These are phyloP conservation scores for Lepiota venenata DNA, from an alignment of 768 basidiomycete species.

Conservation along the genomic window DNA sequence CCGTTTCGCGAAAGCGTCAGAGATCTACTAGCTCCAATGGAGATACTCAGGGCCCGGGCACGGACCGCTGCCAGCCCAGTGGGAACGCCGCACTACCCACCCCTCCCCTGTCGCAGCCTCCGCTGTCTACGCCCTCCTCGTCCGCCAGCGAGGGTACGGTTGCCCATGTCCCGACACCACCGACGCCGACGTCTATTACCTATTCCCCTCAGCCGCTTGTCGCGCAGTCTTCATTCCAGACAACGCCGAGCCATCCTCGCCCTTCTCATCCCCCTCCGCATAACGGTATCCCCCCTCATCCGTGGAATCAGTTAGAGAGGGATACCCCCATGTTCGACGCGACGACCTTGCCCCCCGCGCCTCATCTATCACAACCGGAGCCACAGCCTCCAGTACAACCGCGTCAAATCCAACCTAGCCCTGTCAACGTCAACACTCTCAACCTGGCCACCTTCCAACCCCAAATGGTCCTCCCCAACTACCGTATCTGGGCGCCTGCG, in stretches of 20 bases:
- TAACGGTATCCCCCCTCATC: neutral
- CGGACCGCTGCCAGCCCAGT: neutral
- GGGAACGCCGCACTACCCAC: conserved; percentile 1
- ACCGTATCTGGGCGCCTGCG: neutral
- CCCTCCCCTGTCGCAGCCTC: neutral
- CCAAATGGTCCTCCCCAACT: neutral
- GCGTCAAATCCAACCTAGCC: neutral
- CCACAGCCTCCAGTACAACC: neutral
- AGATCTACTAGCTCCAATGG: neutral
- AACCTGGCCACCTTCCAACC: neutral
- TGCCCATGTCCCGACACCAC: neutral
- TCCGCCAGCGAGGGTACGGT: neutral
- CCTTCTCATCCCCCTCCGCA: neutral
- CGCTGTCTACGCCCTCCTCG: too few species aligned
- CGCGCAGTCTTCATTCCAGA: neutral
- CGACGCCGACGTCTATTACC: neutral
- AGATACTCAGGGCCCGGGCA: neutral
- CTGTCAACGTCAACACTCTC: neutral
- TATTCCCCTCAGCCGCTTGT: neutral
- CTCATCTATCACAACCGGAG: neutral
- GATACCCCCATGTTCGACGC: neutral
- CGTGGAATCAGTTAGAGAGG: neutral
- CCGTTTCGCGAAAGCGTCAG: conserved; percentile 1
- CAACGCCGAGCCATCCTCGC: neutral
- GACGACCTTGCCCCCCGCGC: neutral